phyloP scores from a whole-genome alignment of 2,329 filamentous ascomycete species.

The Pseudodiploospora longispora region DNA sequence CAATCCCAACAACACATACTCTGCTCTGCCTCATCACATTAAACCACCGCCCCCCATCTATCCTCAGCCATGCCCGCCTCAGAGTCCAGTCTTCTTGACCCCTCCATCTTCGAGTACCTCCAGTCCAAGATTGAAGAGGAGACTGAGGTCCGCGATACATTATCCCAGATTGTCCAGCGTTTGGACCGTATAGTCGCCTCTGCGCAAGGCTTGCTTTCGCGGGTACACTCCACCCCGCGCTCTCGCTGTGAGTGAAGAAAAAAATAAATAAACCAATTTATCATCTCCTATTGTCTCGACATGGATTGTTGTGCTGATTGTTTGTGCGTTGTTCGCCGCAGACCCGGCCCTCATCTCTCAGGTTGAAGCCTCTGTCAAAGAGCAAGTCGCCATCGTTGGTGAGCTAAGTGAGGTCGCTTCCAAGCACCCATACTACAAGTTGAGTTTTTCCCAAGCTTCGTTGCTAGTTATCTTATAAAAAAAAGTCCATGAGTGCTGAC shows the following conservation, averaged over 20 bases:
- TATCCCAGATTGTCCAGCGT: slow-evolving; percentile 71
- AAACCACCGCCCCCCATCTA: slow-evolving; percentile 4
- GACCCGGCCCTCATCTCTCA: slow-evolving; percentile 62
- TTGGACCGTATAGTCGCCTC: slow-evolving; percentile 78
- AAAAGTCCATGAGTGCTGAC: neutral
- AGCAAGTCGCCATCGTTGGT: slow-evolving; percentile 62
- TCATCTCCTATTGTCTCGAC: neutral
- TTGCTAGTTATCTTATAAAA: neutral
- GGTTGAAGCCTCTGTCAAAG: slow-evolving; percentile 62
- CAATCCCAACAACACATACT: too few relatives aligned
- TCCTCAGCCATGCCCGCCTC: slow-evolving; percentile 20
- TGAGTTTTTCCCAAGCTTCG: neutral
- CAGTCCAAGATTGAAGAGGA: slow-evolving; percentile 90
- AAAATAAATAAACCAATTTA: slow-evolving; percentile 3
- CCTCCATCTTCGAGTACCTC: slow-evolving; percentile 77
- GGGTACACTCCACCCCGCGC: slow-evolving; percentile 80
- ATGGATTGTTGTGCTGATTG: neutral
- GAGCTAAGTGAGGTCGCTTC: slow-evolving; percentile 68
- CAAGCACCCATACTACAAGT: slow-evolving; percentile 95
- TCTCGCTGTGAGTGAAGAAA: slow-evolving; percentile 35
- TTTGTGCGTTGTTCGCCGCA: slow-evolving; percentile 1
- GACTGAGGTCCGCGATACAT: slow-evolving; percentile 68
- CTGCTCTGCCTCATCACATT: too few relatives aligned
- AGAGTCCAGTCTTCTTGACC: slow-evolving; percentile 48
- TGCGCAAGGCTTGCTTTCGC: slow-evolving; percentile 74